Conservation (phyloP, 2,329 filamentous ascomycete genomes). For the Botrytis tulipae region DNA sequence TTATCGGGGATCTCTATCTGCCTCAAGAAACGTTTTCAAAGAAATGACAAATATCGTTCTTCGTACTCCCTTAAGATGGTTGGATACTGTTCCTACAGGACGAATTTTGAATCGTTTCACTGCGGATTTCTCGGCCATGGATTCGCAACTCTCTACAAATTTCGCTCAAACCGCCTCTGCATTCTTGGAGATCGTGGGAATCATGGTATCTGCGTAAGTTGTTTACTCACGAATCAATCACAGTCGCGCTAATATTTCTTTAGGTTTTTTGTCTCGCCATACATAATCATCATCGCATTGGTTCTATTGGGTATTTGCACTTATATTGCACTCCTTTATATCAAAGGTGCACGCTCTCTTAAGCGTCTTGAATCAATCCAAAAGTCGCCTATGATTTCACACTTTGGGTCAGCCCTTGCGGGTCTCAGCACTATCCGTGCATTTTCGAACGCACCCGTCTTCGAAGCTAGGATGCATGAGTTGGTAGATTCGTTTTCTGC, state of each 20-base stretch:
- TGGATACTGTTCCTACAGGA: slow-evolving; percentile 74
- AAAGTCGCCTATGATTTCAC: slow-evolving; percentile 70
- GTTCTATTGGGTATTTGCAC: slow-evolving; percentile 24
- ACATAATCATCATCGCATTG: slow-evolving; percentile 60
- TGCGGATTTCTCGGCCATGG: slow-evolving; percentile 69
- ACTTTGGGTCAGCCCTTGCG: slow-evolving; percentile 65
- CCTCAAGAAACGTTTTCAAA: slow-evolving; percentile 64
- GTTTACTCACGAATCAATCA: background rate
- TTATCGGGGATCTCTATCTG: slow-evolving; percentile 61
- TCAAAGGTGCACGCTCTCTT: slow-evolving; percentile 65
- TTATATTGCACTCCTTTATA: slow-evolving; percentile 55
- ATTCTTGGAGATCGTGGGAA: slow-evolving; percentile 57
- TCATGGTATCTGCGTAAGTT: slow-evolving; percentile 56
- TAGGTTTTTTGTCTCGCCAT: slow-evolving; percentile 57
- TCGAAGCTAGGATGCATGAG: slow-evolving; percentile 64
- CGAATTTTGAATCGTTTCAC: slow-evolving; percentile 76
- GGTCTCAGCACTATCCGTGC: slow-evolving; percentile 73
- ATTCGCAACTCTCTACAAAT: slow-evolving; percentile 62
- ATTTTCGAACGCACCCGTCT: slow-evolving; percentile 65
- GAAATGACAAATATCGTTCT: slow-evolving; percentile 64
- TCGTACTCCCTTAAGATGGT: slow-evolving; percentile 68
- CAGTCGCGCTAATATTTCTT: slow-evolving; percentile 3
- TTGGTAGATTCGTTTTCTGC: slow-evolving; percentile 65
- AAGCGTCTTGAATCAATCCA: slow-evolving; percentile 73
- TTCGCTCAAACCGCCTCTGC: slow-evolving; percentile 58